Conservation (phyloP, 2,329 filamentous ascomycete genomes). For the Eurotiales sp. region DNA sequence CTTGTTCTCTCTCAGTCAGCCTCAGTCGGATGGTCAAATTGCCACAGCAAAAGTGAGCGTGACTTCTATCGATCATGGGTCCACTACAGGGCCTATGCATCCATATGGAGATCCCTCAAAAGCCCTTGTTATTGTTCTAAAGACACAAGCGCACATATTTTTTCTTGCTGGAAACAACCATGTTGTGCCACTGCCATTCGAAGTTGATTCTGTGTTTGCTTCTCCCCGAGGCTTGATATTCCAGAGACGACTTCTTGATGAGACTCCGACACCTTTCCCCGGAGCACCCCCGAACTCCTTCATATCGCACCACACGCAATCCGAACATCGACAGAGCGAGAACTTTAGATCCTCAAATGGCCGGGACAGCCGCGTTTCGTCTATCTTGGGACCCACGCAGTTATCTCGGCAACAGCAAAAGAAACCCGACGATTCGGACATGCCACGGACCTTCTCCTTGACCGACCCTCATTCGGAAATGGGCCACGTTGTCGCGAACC, state of each 20-base stretch:
- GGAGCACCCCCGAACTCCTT: conserved; percentile 78
- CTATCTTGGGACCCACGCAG: conserved; percentile 48
- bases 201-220: conserved; percentile 81
- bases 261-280: conserved; percentile 29
- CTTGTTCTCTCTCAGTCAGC: not conserved
- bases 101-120: conserved; percentile 33
- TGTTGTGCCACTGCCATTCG: conserved; percentile 89
- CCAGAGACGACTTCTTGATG: conserved; percentile 65
- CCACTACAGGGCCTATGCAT: not conserved
- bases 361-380: conserved; percentile 44
- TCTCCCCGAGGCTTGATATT: conserved; percentile 80
- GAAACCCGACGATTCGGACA: conserved; percentile 53
- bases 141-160: conserved; percentile 89
- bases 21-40: not conserved
- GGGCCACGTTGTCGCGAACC: conserved; percentile 68
- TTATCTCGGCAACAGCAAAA: conserved; percentile 56
- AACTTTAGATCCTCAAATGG: conserved; percentile 31
- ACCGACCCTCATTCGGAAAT: conserved; percentile 83
- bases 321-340: conserved; percentile 31
- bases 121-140: conserved; percentile 85
- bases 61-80: conserved; percentile 19
- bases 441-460: conserved; percentile 69
- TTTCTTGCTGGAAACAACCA: conserved; percentile 85
- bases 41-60: conserved; percentile 13
- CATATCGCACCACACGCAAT: conserved; percentile 59